These are phyloP conservation scores for Xerocomellus intermedius DNA, from an alignment of 768 basidiomycete species.

Conservation along the genomic window DNA sequence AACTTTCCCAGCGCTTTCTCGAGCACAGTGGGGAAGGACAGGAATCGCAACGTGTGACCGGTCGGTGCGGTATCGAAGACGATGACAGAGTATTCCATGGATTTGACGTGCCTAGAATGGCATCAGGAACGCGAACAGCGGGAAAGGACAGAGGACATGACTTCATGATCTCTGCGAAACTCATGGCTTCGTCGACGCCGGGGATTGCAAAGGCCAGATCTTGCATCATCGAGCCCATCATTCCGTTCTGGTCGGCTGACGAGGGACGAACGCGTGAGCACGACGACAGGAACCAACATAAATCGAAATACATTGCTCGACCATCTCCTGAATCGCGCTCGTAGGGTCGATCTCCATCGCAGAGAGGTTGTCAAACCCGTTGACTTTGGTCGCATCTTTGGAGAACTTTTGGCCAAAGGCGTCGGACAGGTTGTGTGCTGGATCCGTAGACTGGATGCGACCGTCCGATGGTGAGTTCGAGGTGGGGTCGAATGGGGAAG, in stretches of 20 bases:
- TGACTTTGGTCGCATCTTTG: conserved; percentile 97
- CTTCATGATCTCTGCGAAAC: conserved; percentile 99
- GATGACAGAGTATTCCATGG: conserved; percentile 99
- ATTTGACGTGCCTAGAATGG: conserved; percentile 86
- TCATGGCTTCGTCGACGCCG: conserved; percentile 99
- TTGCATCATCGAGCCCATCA: conserved; percentile 99
- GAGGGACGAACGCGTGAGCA: background rate
- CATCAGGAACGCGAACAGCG: background rate
- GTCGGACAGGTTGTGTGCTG: conserved; percentile 99
- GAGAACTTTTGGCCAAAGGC: conserved; percentile 99
- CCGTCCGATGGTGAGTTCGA: background rate
- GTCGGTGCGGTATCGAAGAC: conserved; percentile 99
- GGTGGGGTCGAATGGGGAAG: conserved; percentile 6
- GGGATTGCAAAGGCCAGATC: conserved; percentile 99
- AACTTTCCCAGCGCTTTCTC: conserved; percentile 97
- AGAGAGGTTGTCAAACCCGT: conserved; percentile 93
- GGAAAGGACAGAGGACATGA: conserved; percentile 27
- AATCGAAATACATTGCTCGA: conserved; percentile 74
- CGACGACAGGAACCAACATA: background rate
- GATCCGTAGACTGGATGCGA: conserved; percentile 83
- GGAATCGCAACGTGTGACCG: conserved; percentile 95
- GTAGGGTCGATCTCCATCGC: conserved; percentile 99
- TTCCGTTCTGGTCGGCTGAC: conserved; percentile 80
- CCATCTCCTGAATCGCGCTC: conserved; percentile 98
- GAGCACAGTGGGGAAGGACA: conserved; percentile 97